Conservation (phyloP, 805 yeast genomes). For the Starmerella powellii region DNA sequence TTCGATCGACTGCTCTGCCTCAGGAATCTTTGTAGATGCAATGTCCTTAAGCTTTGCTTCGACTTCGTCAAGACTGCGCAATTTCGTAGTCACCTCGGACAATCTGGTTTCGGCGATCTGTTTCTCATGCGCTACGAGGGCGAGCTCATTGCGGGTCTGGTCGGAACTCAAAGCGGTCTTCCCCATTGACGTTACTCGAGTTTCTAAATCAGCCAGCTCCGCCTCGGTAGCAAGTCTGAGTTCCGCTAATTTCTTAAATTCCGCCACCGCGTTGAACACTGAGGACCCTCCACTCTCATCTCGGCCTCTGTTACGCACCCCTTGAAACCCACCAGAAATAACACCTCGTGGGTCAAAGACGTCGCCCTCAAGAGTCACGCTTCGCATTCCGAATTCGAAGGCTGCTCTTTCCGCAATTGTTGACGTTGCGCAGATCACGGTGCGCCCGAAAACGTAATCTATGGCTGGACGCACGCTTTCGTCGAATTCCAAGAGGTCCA, state of each 20-base stretch:
- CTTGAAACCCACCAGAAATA: constrained; percentile 49
- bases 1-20: constrained; percentile 22
- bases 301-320: background rate
- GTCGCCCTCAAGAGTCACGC: constrained; percentile 88
- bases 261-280: constrained; percentile 4
- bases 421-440: constrained; percentile 79
- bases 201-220: background rate
- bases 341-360: constrained; percentile 94
- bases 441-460: constrained; percentile 81
- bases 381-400: constrained; percentile 58
- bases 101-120: constrained; percentile 1
- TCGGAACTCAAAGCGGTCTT: constrained; percentile 4
- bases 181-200: background rate
- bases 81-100: constrained; percentile 1
- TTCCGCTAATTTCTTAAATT: constrained; percentile 6
- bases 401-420: constrained; percentile 62
- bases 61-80: background rate
- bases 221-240: background rate
- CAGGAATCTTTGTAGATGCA: background rate
- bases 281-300: background rate
- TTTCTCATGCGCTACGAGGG: constrained; percentile 8
- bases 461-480: constrained; percentile 63
- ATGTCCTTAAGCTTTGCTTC: background rate
- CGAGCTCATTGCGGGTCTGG: constrained; percentile 14
- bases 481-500: constrained; percentile 66